Evolutionary conservation across 202 grass and related monocot genomes (phyloP).

Genomic region (Zoysia matrella): DNA sequence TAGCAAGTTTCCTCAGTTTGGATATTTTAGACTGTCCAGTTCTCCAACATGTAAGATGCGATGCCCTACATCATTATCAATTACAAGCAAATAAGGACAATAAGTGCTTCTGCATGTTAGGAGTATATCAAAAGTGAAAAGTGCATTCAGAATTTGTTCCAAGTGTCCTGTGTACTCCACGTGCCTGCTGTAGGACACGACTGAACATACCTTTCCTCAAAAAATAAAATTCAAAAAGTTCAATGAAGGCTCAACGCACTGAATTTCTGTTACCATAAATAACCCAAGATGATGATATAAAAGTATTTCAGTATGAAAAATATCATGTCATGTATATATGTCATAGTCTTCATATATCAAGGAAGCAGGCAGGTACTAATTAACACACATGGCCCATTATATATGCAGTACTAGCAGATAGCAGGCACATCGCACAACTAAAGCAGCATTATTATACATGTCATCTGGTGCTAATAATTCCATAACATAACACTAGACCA

Average conservation of each 20-base stretch:
- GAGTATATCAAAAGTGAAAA: not conserved
- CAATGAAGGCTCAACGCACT: not conserved
- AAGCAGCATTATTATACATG: not conserved
- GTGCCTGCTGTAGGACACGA: constrained; percentile 19
- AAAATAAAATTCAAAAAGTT: not conserved
- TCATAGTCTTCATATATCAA: not conserved
- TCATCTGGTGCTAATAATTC: not conserved
- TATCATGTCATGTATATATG: not conserved
- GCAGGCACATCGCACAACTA: not conserved
- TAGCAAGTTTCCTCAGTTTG: not conserved
- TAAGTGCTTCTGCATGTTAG: not conserved
- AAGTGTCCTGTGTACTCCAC: not conserved
- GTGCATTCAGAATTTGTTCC: constrained; percentile 28
- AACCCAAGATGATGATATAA: not conserved
- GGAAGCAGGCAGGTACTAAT: not conserved
- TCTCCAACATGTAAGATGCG: not conserved
- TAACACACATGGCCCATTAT: not conserved
- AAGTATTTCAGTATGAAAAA: not conserved
- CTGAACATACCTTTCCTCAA: too few species aligned
- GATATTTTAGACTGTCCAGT: constrained; percentile 2
- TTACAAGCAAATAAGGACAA: not conserved
- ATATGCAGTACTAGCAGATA: not conserved
- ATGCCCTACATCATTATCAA: constrained; percentile 10
- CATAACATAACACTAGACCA: not conserved
- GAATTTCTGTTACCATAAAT: not conserved